Percentiles rank a stretch among this genome's conserved stretches.
These are phyloP conservation scores for Solanum gracilifrons DNA, from an alignment of 257 asterid species.

Conservation along the genomic window DNA sequence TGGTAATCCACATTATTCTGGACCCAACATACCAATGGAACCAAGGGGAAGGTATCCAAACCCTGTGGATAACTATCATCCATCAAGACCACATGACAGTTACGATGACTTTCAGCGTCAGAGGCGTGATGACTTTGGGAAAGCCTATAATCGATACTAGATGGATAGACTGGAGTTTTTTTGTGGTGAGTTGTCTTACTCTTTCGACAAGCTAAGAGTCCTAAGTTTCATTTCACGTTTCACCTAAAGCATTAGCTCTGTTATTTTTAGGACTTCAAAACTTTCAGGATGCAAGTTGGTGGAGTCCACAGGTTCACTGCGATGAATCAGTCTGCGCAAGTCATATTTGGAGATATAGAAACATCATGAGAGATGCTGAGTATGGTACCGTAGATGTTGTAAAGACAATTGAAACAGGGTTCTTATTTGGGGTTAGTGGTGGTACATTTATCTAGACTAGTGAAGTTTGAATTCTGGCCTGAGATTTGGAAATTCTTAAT, in stretches of 20 bases:
- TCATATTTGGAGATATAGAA: background rate
- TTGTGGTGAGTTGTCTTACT: conserved; percentile 61
- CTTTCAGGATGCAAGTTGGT: conserved; percentile 52
- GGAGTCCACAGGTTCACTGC: conserved; percentile 19
- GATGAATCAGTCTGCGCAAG: conserved; percentile 43
- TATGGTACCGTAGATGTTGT: background rate
- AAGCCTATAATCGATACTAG: conserved; percentile 58
- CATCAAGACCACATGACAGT: conserved; percentile 55
- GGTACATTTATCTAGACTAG: background rate
- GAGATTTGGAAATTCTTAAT: background rate
- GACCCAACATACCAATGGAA: conserved; percentile 34
- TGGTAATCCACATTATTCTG: conserved; percentile 47
- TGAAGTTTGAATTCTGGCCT: background rate
- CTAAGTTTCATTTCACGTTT: background rate
- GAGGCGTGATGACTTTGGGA: conserved; percentile 63
- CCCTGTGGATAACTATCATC: conserved; percentile 47
- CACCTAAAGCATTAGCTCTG: background rate
- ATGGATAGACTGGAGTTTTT: conserved; percentile 24
- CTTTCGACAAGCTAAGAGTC: conserved; percentile 3
- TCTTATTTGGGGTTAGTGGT: background rate
- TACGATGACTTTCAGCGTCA: conserved; percentile 60
- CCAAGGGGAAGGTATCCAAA: conserved; percentile 56
- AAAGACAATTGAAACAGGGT: background rate
- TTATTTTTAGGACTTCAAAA: conserved; percentile 13
- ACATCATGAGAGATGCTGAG: background rate